Percentiles rank a stretch among this genome's conserved stretches.
phyloP scores from a whole-genome alignment of 805 yeast genomes.

The Pichia eremophila region DNA sequence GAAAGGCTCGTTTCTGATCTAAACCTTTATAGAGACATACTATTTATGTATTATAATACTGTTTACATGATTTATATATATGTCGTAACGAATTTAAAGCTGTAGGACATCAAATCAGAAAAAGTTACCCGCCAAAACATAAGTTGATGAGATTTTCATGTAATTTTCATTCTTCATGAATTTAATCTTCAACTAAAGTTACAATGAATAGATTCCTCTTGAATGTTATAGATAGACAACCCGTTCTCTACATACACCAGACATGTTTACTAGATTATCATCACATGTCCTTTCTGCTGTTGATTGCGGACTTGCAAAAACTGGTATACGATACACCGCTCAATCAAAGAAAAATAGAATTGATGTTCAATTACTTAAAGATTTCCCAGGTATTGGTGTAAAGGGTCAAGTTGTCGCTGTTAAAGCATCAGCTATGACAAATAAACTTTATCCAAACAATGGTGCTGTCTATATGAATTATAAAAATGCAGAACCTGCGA shows the following conservation, averaged over 20 bases:
- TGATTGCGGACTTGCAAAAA: slow-evolving; percentile 12
- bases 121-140: no score
- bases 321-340: slow-evolving; percentile 35
- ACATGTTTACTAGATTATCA: slow-evolving; percentile 15
- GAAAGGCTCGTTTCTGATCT: slow-evolving; percentile 51
- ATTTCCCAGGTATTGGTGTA: slow-evolving; percentile 53
- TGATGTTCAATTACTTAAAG: slow-evolving; percentile 65
- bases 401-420: slow-evolving; percentile 70
- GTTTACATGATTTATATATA: no score
- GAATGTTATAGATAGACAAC: neutral
- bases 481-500: slow-evolving; percentile 23
- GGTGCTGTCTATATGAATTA: slow-evolving; percentile 61
- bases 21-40: no score
- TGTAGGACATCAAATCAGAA: no score
- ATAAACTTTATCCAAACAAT: slow-evolving; percentile 56
- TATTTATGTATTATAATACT: no score
- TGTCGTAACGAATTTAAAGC: no score
- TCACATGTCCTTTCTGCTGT: slow-evolving; percentile 9
- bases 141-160: no score
- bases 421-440: slow-evolving; percentile 75
- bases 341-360: slow-evolving; percentile 46
- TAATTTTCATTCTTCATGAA: no score
- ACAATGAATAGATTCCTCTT: no score
- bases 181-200: no score
- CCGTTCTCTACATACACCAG: neutral